Evolutionary conservation across 1,284 basidiomycete genomes (phyloP), one percentile per base, ranked within the genome.

Genomic region (Ustilago cynodontis): DNA sequence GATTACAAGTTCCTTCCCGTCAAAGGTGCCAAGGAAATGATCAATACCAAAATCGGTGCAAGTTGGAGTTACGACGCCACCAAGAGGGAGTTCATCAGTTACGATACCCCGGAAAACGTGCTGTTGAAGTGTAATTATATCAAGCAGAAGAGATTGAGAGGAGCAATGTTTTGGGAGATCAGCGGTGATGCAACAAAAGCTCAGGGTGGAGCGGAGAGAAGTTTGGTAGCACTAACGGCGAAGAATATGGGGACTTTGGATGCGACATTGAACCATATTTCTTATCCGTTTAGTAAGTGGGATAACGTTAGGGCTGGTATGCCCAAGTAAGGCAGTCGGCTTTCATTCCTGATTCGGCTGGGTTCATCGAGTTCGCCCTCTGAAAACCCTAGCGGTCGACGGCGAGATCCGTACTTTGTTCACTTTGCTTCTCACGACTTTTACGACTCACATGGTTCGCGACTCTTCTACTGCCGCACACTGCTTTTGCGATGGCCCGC

Each of bases 1-100:
- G 91, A 92, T 51, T 94, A 95, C 89, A 92, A 91, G 65, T 71
- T 89, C 1, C 88, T 94, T 1, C 93, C 93, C 0, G 88, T 92
- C 2, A 91, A 92, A 1, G 90, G 90, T 4, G 89, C 93, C 13
- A 87, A 90, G 56, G 83, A 91, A 20, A 88, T 90, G 80, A 91
- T 93, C 84, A 93, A 96, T 86, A 87, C 88, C 88, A 60, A 92
- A 92, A 86, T 88, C 90, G 63, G 87, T 88, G 59, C 93, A 20
- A 92, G 91, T 80, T 94, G 91, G 91, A 88, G 90, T 9, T 93
- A 92, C 83, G 90, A 94, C 83, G 88, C 89, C 64, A 78, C 87
- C 54, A 91, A 88, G 81, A 88, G 88, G 71, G 92, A 94, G 86
- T 90, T 94, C 89, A 88, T 94, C 71, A 92, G 92, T 82, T 95